phyloP scores from a whole-genome alignment of 768 basidiomycete genomes.

The Agaricus blazei region DNA sequence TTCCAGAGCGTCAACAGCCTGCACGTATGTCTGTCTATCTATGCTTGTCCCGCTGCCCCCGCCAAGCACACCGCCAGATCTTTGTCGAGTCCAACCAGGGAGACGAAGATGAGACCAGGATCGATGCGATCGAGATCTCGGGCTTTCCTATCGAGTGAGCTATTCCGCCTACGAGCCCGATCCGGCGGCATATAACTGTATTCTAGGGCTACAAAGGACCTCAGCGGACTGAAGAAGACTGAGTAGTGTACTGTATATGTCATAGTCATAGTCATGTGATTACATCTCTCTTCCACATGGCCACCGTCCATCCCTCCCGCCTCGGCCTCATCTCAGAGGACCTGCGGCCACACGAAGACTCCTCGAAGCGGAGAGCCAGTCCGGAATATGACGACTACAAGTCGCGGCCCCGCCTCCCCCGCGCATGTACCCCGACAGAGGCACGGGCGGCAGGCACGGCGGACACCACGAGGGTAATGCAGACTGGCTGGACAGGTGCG shows the following conservation, averaged over 20 bases:
- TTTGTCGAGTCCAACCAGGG: constrained; percentile 69
- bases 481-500: constrained; percentile 68
- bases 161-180: neutral
- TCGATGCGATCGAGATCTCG: constrained; percentile 62
- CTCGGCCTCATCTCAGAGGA: constrained; percentile 58
- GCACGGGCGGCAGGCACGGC: constrained; percentile 21
- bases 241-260: neutral
- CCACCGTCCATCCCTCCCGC: constrained; percentile 70
- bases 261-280: neutral
- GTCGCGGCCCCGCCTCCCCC: constrained; percentile 26
- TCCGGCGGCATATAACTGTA: neutral
- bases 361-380: constrained; percentile 34
- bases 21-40: constrained; percentile 36
- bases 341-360: constrained; percentile 15
- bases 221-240: constrained; percentile 2
- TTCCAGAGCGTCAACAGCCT: constrained; percentile 67
- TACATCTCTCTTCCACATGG: constrained; percentile 37
- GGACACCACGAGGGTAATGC: constrained; percentile 23
- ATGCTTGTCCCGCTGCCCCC: neutral
- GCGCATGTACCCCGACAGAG: constrained; percentile 51
- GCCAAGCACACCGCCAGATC: constrained; percentile 20
- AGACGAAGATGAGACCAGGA: constrained; percentile 53
- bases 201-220: constrained; percentile 2
- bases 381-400: constrained; percentile 62
- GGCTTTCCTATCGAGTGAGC: constrained; percentile 52